Base-by-base conservation (phyloP, 495 filamentous ascomycete species). In the Aspergillus saccharolyticus region DNA sequence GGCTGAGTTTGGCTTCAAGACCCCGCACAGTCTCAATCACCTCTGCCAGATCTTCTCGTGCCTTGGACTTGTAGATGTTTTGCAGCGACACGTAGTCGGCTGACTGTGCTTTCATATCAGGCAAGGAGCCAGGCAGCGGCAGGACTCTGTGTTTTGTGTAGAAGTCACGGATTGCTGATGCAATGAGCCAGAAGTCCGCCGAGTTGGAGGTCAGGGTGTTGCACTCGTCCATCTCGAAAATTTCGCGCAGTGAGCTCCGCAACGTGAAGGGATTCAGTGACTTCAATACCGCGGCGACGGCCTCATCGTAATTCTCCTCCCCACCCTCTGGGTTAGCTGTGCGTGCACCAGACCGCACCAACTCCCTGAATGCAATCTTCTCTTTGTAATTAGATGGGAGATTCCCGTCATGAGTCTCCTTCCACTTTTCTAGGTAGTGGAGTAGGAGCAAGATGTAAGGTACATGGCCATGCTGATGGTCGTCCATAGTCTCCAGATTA, bases 221-320 rank as follows among this genome's bases (percentile, higher is more conserved):
- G 70, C 83, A 85, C 58, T 85, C 73, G 0, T 74, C 66, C 68
- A 90, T 84, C 18, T 86, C 78, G 64, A 98, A 90, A 16, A 98
- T 85, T 56, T 91, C 88, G 52, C 81, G 83, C 42, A 93, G 78
- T 10, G 83, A 79, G 47, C 81, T 84, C 55, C 84, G 82, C 50
- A 94, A 71, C 54, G 79, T 82, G 45, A 85, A 83, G 25, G 79
- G 77, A 33, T 84, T 82, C 20, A 97, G 74, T 12, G 86, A 86
- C 72, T 96, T 97, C 56, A 97, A 70, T 1, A 97, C 91, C 4
- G 92, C 92, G 12, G 82, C 85, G 21, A 83, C 85, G 16, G 94
- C 94, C 72, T 99, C 94, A 42, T 97, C 91, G 68, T 88, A 99
- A 69, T 99, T 99, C 77, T 98, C 94, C 69, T 97, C 94, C 58